phyloP scores from a whole-genome alignment of 1,139 yeast genomes.

The Diutina ranongensis region DNA sequence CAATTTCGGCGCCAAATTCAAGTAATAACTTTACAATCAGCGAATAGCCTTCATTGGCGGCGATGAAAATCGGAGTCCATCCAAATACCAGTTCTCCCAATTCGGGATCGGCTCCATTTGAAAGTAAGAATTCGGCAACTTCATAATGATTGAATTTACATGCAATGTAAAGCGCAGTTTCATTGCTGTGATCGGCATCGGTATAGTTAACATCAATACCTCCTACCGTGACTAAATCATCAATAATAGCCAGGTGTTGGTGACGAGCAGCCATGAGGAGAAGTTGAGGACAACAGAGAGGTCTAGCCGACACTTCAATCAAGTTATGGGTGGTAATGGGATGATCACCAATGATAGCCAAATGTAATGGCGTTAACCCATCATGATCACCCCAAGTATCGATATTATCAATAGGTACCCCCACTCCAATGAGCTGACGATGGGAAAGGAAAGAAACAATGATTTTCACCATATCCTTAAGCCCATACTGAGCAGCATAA shows the following conservation, averaged over 20 bases:
- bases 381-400: slow-evolving; percentile 78
- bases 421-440: slow-evolving; percentile 24
- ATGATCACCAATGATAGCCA: slow-evolving; percentile 75
- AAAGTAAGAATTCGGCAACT: slow-evolving; percentile 45
- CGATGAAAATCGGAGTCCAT: slow-evolving; percentile 90
- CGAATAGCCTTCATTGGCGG: slow-evolving; percentile 75
- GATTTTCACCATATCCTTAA: slow-evolving; percentile 47
- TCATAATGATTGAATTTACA: slow-evolving; percentile 48
- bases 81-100: slow-evolving; percentile 71
- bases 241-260: slow-evolving; percentile 46
- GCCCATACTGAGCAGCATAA: slow-evolving; percentile 82
- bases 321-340: slow-evolving; percentile 63
- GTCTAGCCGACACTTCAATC: slow-evolving; percentile 24
- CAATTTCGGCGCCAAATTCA: slow-evolving; percentile 39
- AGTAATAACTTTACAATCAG: slow-evolving; percentile 48
- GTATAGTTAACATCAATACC: slow-evolving; percentile 56
- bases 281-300: slow-evolving; percentile 36
- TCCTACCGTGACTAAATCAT: slow-evolving; percentile 40
- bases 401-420: slow-evolving; percentile 45
- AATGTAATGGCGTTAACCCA: slow-evolving; percentile 67
- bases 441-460: slow-evolving; percentile 34
- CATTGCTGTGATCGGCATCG: slow-evolving; percentile 50
- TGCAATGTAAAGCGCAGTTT: slow-evolving; percentile 76
- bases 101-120: slow-evolving; percentile 59
- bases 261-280: slow-evolving; percentile 63